Base-by-base conservation (phyloP, 1,284 basidiomycete species). In the Cryptococcus floricola region DNA sequence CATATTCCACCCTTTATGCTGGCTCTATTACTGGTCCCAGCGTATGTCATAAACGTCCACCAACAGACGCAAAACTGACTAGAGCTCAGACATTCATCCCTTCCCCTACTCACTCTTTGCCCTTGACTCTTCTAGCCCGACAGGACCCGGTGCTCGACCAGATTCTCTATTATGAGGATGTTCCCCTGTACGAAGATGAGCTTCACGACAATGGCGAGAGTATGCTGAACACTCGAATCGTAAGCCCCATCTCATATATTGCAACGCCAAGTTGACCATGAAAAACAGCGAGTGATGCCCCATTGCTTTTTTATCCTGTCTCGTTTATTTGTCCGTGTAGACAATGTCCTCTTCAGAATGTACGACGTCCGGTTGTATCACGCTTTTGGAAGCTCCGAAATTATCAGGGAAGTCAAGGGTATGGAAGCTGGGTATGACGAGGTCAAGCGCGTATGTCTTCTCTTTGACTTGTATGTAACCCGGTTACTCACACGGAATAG, bases 151-250 rank as follows among this genome's bases (percentile, higher is more conserved):
- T 74, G 1, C 57, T 75, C 18, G 76, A 77, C 56, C 65, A 68
- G 9, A 97, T 97, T 59, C 77, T 96, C 19, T 97, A 93, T 78
- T 97, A 94, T 69, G 89, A 92, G 14, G 92, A 96, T 70, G 85
- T 96, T 0, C 87, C 89, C 0, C 78, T 97, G 5, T 97, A 89
- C 68, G 92, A 97, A 68, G 91, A 95, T 71, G 94, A 97, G 73
- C 79, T 97, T 48, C 91, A 96, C 69, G 93, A 97, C 69, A 94
- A 96, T 68, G 93, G 93, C 1, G 85, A 89, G 12, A 91, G 91
- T 0, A 83, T 84, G 46, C 76, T 91, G 5, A 81, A 91, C 27
- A 86, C 91, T 49, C 82, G 91, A 65, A 89, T 96, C 55, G 92
- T 95, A 71, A 76, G 90, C 81, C 38, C 27, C 18, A 10, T 34